Percentiles rank a stretch among this genome's conserved stretches.
phyloP scores from a whole-genome alignment of 2,329 filamentous ascomycete genomes.

The Pseudocercospora fuligena region DNA sequence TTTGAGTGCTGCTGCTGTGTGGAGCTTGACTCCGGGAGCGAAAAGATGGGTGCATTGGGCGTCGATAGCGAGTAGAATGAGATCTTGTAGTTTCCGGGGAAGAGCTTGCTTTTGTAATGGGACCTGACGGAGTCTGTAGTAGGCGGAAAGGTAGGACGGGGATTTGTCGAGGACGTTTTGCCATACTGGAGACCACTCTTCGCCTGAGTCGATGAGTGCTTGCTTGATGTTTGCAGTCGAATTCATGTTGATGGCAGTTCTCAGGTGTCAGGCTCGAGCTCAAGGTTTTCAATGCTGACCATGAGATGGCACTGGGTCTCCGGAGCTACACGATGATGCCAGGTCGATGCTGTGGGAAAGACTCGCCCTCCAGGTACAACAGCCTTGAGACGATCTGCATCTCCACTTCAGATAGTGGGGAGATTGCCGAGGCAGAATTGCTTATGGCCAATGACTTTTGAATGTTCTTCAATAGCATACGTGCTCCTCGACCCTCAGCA shows the following conservation, averaged over 20 bases:
- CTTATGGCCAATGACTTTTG: too few species aligned
- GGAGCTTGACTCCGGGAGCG: conserved; percentile 47
- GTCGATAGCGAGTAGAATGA: conserved; percentile 52
- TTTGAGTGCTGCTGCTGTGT: conserved; percentile 46
- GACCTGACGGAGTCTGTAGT: conserved; percentile 26
- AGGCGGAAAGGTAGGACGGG: conserved; percentile 21
- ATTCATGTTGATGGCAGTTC: neutral
- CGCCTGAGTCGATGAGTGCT: conserved; percentile 19
- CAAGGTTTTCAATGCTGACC: neutral
- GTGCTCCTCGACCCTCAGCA: too few species aligned
- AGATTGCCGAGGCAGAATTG: neutral
- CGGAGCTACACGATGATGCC: too few species aligned
- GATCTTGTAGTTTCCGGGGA: conserved; percentile 47
- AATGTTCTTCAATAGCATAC: too few species aligned
- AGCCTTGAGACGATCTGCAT: neutral
- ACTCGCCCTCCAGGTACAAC: too few species aligned
- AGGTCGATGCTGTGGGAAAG: too few species aligned
- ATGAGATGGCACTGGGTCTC: neutral
- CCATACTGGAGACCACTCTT: conserved; percentile 19
- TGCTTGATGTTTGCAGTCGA: conserved; percentile 12
- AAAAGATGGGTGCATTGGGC: conserved; percentile 53
- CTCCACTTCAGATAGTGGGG: neutral
- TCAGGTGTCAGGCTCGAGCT: neutral
- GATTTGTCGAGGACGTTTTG: conserved; percentile 18
- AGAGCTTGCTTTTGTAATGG: conserved; percentile 44